Evolutionary conservation across 257 asterid species (phyloP).

Genomic region (Fraxinus excelsior): DNA sequence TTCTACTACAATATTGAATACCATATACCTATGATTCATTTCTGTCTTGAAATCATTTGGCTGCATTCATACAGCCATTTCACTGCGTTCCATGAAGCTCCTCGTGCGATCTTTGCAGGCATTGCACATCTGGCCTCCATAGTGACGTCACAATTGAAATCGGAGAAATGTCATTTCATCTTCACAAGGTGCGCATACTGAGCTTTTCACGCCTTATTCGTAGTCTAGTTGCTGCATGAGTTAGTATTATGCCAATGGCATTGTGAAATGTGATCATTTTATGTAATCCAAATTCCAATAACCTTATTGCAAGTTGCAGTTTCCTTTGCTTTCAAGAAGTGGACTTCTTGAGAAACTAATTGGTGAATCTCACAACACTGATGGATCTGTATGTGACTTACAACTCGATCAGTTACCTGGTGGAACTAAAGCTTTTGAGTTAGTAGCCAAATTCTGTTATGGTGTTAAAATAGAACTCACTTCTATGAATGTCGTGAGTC

Average conservation of each 20-base stretch:
- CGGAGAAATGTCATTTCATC: conserved; percentile 86
- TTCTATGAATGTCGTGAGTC: conserved; percentile 65
- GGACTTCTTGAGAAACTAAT: conserved; percentile 71
- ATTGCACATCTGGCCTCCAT: conserved; percentile 72
- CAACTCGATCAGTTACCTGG: conserved; percentile 75
- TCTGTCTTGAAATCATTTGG: not conserved
- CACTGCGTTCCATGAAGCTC: not conserved
- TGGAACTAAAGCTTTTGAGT: conserved; percentile 84
- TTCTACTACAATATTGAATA: not conserved
- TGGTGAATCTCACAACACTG: conserved; percentile 39
- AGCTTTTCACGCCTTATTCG: not conserved
- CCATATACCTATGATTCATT: not conserved
- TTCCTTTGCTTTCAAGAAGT: conserved; percentile 82
- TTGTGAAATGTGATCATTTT: not conserved
- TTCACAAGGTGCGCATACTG: conserved; percentile 66
- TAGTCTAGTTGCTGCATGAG: not conserved
- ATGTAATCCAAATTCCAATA: not conserved
- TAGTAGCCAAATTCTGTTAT: conserved; percentile 80
- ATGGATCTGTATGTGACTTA: conserved; percentile 40
- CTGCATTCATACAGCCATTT: not conserved
- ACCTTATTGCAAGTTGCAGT: conserved; percentile 38
- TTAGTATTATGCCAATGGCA: not conserved
- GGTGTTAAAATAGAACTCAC: conserved; percentile 77
- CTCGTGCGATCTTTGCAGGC: conserved; percentile 41
- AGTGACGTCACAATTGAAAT: conserved; percentile 79